Percentiles rank a stretch among this genome's conserved stretches.
Evolutionary conservation across 345 rosid genomes (phyloP).

Genomic region (Citrus sinensis): DVS_A1.0 CM039162.1:5784501-5785000

Average conservation of each 20-base stretch:
- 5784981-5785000: conserved; percentile 42
- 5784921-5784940: conserved; percentile 32
- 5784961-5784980: conserved; percentile 49
- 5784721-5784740: conserved; percentile 34
- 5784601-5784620: conserved; percentile 42
- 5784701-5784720: conserved; percentile 44
- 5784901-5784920: conserved; percentile 52
- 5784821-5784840: conserved; percentile 36
- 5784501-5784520: conserved; percentile 44
- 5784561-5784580: conserved; percentile 50
- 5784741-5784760: conserved; percentile 44
- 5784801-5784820: conserved; percentile 55
- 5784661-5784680: conserved; percentile 47
- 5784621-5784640: conserved; percentile 35
- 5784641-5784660: conserved; percentile 42
- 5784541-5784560: conserved; percentile 51
- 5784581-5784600: conserved; percentile 60
- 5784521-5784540: conserved; percentile 49
- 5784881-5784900: conserved; percentile 62
- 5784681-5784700: conserved; percentile 58
- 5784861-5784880: conserved; percentile 48
- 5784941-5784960: conserved; percentile 53
- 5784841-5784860: conserved; percentile 40
- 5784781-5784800: conserved; percentile 56
- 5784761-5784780: conserved; percentile 39